Base-by-base conservation (phyloP, 495 filamentous ascomycete species). In the Tricharina praecox region DNA sequence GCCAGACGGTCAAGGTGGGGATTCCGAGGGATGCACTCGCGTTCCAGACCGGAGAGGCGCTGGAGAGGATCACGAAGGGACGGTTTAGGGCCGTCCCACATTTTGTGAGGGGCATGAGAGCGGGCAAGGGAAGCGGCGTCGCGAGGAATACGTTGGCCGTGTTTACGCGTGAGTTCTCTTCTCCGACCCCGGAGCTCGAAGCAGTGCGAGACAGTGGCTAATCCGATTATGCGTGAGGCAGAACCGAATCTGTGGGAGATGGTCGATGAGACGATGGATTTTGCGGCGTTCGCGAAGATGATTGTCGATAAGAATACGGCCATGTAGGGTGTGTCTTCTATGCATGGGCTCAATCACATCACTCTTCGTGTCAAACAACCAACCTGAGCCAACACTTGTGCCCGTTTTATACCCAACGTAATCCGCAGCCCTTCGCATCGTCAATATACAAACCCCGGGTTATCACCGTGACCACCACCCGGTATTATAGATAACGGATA, bases 71-170 rank as follows among this genome's bases (percentile, higher is more conserved):
- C 58, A 96, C 90, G 2, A 63, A 68, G 26, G 92, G 92, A 3
- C 78, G 74, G 59, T 93, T 97, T 66, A 80, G 79, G 60, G 92
- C 90, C 1, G 90, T 97, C 45, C 90, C 90, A 59, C 90, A 97
- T 70, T 95, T 93, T 64, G 90, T 97, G 16, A 75, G 79, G 52
- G 90, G 86, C 1, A 68, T 76, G 47, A 62, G 70, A 28, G 62
- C 66, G 1, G 63, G 63, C 19, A 47, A 60, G 32, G 56, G 65
- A 41, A 62, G 42, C 33, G 62, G 53, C 18, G 43, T 62, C 60
- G 86, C 87, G 35, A 70, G 90, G 51, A 96, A 95, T 68, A 97
- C 90, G 41, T 66, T 97, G 48, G 90, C 90, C 3, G 85, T 97
- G 23, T 97, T 97, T 62, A 97, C 90, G 38, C 90, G 57, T 60